phyloP scores from a whole-genome alignment of 169 alveolate genomes.

The Plasmodium sp. region DNA sequence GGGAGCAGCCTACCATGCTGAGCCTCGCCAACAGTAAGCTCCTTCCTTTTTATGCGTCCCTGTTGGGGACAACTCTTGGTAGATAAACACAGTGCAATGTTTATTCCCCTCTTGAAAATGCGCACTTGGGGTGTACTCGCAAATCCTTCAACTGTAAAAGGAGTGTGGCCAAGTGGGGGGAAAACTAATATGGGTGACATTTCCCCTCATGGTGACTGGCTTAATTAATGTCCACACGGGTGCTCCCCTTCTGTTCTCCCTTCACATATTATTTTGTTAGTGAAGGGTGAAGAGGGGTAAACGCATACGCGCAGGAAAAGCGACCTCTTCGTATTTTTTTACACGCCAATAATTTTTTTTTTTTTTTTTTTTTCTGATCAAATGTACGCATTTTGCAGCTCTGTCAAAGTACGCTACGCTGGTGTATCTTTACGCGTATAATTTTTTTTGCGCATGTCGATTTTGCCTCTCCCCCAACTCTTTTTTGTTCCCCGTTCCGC shows the following conservation, averaged over 20 bases:
- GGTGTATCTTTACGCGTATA: neutral
- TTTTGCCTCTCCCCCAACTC: neutral
- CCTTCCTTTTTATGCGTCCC: neutral
- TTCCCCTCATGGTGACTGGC: neutral
- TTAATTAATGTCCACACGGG: neutral
- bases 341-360: too few species aligned
- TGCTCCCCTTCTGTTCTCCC: neutral
- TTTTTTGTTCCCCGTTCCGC: neutral
- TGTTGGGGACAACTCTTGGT: neutral
- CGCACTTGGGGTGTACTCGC: neutral
- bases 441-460: neutral
- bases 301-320: neutral
- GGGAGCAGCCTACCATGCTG: neutral
- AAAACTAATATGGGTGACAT: neutral
- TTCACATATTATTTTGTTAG: neutral
- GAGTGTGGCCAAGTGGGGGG: neutral
- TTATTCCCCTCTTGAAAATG: neutral
- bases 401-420: neutral
- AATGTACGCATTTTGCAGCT: neutral
- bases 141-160: neutral
- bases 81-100: neutral
- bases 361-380: neutral
- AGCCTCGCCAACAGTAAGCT: neutral
- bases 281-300: neutral
- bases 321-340: neutral